These are phyloP conservation scores for Penicillium sp. DNA, from an alignment of 2,329 filamentous ascomycete species.

Conservation along the genomic window DNA sequence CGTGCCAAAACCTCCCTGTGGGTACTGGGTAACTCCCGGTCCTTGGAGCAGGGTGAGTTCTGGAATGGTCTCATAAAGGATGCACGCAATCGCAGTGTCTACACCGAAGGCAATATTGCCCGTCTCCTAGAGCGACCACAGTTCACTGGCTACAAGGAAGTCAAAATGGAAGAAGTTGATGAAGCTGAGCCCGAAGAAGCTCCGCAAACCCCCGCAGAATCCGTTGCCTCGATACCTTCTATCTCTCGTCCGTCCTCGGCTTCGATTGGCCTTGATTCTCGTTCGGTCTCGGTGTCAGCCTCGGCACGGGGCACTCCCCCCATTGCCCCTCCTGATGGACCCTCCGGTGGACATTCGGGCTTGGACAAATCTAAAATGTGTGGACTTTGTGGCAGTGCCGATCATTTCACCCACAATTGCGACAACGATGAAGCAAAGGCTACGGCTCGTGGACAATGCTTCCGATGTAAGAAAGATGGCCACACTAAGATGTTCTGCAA, in stretches of 20 bases:
- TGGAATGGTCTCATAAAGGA: conserved; percentile 87
- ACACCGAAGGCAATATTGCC: conserved; percentile 68
- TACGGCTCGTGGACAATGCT: conserved; percentile 40
- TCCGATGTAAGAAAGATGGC: conserved; percentile 41
- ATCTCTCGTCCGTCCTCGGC: conserved; percentile 35
- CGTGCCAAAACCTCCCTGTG: conserved; percentile 95
- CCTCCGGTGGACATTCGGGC: conserved; percentile 45
- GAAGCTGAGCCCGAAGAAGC: conserved; percentile 6
- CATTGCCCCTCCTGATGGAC: conserved; percentile 31
- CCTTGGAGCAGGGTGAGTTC: conserved; percentile 82
- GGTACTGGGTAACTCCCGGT: conserved; percentile 90
- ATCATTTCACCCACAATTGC: conserved; percentile 47
- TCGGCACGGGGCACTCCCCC: conserved; percentile 29
- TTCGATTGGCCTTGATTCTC: conserved; percentile 17
- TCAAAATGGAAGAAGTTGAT: conserved; percentile 45
- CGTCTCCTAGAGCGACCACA: conserved; percentile 57
- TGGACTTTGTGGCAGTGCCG: conserved; percentile 47
- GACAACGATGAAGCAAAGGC: conserved; percentile 46
- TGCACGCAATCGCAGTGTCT: conserved; percentile 70
- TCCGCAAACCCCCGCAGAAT: not conserved
- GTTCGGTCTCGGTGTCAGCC: conserved; percentile 22
- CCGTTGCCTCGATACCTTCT: conserved; percentile 20
- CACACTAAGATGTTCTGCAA: conserved; percentile 42
- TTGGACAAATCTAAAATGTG: conserved; percentile 46
- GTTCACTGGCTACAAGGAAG: conserved; percentile 44